These are phyloP conservation scores for Bryoerythrophyllum caledonicum DNA, from an alignment of 225 moss, liverwort and hornwort genomes.

Conservation along the genomic window DNA sequence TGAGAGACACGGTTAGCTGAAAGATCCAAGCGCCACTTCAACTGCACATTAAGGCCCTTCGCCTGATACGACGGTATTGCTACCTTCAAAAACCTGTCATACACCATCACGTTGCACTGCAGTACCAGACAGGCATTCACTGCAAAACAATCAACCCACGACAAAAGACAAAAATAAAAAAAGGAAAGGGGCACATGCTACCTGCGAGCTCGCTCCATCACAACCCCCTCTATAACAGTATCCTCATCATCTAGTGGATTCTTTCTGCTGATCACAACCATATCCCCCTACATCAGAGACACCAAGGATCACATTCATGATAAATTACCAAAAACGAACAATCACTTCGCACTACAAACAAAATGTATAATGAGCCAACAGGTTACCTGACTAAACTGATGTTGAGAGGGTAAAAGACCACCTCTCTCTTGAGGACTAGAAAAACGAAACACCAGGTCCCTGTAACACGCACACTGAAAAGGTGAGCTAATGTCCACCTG, in stretches of 20 bases:
- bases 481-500: slow-evolving; percentile 4
- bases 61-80: slow-evolving; percentile 71
- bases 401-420: slow-evolving; percentile 76
- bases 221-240: slow-evolving; percentile 79
- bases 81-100: slow-evolving; percentile 72
- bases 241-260: slow-evolving; percentile 82
- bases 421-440: slow-evolving; percentile 50
- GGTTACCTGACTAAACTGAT: slow-evolving; percentile 85
- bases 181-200: slow-evolving; percentile 21
- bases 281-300: slow-evolving; percentile 66
- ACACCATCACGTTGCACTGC: slow-evolving; percentile 13
- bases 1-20: slow-evolving; percentile 86
- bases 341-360: slow-evolving; percentile 16
- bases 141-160: background rate
- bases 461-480: slow-evolving; percentile 32
- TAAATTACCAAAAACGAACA: no score
- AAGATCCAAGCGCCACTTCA: slow-evolving; percentile 93
- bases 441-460: slow-evolving; percentile 79
- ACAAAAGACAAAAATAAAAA: background rate
- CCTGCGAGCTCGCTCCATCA: slow-evolving; percentile 98
- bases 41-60: slow-evolving; percentile 56
- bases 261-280: slow-evolving; percentile 80
- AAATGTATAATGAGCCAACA: slow-evolving; percentile 10
- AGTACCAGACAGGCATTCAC: background rate
- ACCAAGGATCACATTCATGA: slow-evolving; percentile 26